Evolutionary conservation across 1,284 basidiomycete species (phyloP).

Genomic region (Microbotryum lychnidis-dioicae): DNA sequence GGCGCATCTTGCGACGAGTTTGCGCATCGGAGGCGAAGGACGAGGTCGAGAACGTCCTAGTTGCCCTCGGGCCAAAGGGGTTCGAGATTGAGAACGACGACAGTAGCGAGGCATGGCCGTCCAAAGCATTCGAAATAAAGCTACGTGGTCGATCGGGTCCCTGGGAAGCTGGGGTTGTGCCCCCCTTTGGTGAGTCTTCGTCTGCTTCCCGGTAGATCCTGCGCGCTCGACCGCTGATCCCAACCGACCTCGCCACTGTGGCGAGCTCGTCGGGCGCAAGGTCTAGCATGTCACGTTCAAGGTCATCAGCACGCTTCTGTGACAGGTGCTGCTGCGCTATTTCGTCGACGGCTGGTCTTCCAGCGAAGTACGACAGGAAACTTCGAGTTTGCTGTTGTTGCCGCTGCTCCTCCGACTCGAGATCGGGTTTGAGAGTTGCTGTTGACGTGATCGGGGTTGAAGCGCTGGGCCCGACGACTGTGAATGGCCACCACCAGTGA

Average conservation of each 20-base stretch:
- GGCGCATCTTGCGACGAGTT: neutral
- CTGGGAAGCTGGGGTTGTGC: neutral
- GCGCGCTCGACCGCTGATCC: neutral
- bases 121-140: neutral
- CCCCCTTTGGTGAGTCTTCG: neutral
- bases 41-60: neutral
- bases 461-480: no score
- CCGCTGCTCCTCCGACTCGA: no score
- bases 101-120: neutral
- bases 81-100: slow-evolving; percentile 1
- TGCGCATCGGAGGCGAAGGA: neutral
- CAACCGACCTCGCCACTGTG: neutral
- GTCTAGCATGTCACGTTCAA: no score
- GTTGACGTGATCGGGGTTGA: no score
- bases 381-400: no score
- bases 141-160: neutral
- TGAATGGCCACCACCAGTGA: no score
- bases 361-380: no score
- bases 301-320: no score
- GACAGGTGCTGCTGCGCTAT: no score
- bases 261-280: no score
- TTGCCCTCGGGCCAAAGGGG: neutral
- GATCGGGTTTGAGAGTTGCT: no score
- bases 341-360: no score
- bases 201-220: neutral